Evolutionary conservation across 371 early-diverging fungal species (phyloP).

Genomic region (Apophysomyces ossiformis): DNA sequence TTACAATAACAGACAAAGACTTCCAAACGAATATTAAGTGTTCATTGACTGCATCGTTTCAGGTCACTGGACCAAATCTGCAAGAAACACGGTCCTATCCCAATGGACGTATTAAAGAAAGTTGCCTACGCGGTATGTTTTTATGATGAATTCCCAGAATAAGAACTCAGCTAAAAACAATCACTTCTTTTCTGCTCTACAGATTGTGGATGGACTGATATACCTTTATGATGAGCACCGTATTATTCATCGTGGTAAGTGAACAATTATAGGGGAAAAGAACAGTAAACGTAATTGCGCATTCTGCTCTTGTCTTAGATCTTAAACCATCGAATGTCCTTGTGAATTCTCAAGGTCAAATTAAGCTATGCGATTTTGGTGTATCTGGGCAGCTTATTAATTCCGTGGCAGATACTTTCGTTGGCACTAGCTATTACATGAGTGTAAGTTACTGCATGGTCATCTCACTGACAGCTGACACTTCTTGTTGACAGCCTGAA

Average conservation of each 20-base stretch:
- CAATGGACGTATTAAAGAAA: slow-evolving; percentile 76
- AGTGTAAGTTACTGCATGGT: slow-evolving; percentile 63
- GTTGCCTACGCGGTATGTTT: slow-evolving; percentile 73
- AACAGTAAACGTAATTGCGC: background rate
- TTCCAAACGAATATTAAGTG: background rate
- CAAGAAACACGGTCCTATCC: slow-evolving; percentile 77
- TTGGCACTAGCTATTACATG: slow-evolving; percentile 92
- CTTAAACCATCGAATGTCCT: slow-evolving; percentile 86
- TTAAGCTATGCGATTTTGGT: slow-evolving; percentile 93
- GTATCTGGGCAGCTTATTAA: slow-evolving; percentile 84
- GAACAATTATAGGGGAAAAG: background rate
- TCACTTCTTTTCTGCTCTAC: slow-evolving; percentile 13
- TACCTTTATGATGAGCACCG: slow-evolving; percentile 85
- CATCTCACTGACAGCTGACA: slow-evolving; percentile 6
- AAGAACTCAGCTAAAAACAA: background rate
- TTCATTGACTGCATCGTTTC: background rate
- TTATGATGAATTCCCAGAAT: background rate
- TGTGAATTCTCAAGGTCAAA: slow-evolving; percentile 77
- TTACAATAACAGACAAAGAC: background rate
- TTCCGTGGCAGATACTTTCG: slow-evolving; percentile 88
- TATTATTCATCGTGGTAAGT: slow-evolving; percentile 84
- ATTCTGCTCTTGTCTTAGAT: slow-evolving; percentile 41
- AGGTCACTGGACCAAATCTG: slow-evolving; percentile 82
- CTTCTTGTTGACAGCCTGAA: slow-evolving; percentile 76
- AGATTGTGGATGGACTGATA: slow-evolving; percentile 78